These are phyloP conservation scores for Noccaea caerulescens DNA, from an alignment of 345 rosid genomes.

Conservation along the genomic window DNA sequence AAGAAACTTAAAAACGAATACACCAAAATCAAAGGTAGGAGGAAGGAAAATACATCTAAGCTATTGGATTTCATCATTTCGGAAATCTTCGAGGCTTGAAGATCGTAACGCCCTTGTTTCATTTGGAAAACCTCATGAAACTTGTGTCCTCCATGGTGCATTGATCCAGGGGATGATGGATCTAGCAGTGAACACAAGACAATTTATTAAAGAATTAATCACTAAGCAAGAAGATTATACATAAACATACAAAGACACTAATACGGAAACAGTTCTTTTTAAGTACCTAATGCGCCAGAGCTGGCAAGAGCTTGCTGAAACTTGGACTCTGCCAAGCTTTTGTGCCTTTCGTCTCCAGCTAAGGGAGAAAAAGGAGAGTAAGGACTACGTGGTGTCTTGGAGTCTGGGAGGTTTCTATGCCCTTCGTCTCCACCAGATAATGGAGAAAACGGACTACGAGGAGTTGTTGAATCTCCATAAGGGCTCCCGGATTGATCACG, in stretches of 20 bases:
- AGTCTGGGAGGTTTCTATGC: constrained; percentile 49
- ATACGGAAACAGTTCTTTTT: background rate
- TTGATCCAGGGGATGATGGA: constrained; percentile 53
- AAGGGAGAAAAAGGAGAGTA: constrained; percentile 46
- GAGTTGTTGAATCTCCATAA: constrained; percentile 44
- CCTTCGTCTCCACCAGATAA: constrained; percentile 55
- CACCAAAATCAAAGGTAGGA: background rate
- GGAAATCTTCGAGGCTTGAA: constrained; percentile 76
- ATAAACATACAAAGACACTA: background rate
- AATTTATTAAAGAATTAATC: background rate
- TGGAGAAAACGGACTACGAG: constrained; percentile 46
- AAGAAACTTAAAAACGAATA: background rate
- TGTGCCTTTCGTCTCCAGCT: constrained; percentile 59
- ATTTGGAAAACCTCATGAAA: constrained; percentile 89
- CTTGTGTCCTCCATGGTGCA: constrained; percentile 71
- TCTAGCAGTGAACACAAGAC: constrained; percentile 50
- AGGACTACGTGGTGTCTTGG: constrained; percentile 54
- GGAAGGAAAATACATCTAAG: constrained; percentile 59
- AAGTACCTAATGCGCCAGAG: constrained; percentile 56
- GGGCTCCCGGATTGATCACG: constrained; percentile 47
- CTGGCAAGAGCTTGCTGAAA: constrained; percentile 53
- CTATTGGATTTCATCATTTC: constrained; percentile 90
- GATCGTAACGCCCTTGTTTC: constrained; percentile 87
- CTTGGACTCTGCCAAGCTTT: constrained; percentile 52
- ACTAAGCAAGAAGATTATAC: constrained; percentile 1